phyloP scores from a whole-genome alignment of 176 grass and related monocot genomes.

The Microstegium vimineum region DNA sequence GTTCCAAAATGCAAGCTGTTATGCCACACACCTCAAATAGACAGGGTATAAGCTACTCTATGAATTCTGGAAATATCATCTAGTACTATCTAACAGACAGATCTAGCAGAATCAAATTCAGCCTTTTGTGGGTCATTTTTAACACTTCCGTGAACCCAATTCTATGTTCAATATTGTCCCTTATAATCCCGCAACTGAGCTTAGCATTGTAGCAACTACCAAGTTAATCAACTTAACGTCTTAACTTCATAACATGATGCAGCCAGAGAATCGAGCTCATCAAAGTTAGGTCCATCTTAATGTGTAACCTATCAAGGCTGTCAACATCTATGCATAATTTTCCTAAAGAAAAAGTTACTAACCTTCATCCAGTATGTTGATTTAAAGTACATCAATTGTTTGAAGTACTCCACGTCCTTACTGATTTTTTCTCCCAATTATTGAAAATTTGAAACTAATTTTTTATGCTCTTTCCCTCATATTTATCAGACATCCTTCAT shows the following conservation, averaged over 20 bases:
- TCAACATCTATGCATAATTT: neutral
- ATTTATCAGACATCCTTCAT: conserved; percentile 88
- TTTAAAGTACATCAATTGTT: neutral
- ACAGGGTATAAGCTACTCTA: neutral
- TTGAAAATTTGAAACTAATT: neutral
- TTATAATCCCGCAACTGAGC: neutral
- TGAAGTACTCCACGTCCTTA: neutral
- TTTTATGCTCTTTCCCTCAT: conserved; percentile 12
- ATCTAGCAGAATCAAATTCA: neutral
- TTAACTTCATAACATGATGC: neutral
- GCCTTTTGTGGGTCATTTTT: neutral
- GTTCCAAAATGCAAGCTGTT: neutral
- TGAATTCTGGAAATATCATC: neutral
- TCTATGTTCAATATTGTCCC: neutral
- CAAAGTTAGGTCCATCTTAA: neutral
- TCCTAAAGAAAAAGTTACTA: neutral
- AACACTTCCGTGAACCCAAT: neutral
- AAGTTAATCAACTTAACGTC: neutral
- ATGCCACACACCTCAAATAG: neutral
- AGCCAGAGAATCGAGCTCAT: neutral
- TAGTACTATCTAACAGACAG: neutral
- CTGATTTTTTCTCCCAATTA: neutral
- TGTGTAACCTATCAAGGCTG: neutral
- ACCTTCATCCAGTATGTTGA: neutral
- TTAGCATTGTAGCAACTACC: neutral